Percentiles rank a stretch among this genome's conserved stretches.
phyloP scores from a whole-genome alignment of 495 filamentous ascomycete genomes.

The Glonium stellatum region DNA sequence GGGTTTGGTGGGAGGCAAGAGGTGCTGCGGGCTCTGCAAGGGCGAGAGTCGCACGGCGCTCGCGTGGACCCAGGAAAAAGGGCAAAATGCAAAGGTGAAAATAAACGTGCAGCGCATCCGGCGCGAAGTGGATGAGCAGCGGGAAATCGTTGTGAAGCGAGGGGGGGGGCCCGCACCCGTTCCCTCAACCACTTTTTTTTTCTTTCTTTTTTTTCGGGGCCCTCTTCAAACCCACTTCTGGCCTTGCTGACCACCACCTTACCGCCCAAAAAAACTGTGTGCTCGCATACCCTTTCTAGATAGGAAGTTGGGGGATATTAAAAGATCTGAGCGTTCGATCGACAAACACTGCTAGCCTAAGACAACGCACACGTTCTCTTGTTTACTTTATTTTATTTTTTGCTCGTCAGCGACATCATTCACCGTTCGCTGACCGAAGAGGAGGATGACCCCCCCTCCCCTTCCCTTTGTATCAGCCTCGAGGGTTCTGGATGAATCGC shows the following conservation, averaged over 20 bases:
- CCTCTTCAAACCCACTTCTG: too few relatives aligned
- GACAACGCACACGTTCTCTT: too few relatives aligned
- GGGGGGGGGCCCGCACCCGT: constrained; percentile 16
- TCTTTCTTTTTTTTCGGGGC: too few relatives aligned
- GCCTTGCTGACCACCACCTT: constrained; percentile 26
- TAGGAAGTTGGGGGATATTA: constrained; percentile 26
- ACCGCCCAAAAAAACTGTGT: neutral
- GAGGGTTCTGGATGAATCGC: neutral
- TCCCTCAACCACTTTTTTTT: constrained; percentile 7
- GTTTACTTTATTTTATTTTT: too few relatives aligned
- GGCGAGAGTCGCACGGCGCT: constrained; percentile 23
- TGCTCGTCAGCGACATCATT: neutral
- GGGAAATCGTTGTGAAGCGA: constrained; percentile 20
- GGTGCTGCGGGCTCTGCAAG: too few relatives aligned
- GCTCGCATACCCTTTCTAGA: too few relatives aligned
- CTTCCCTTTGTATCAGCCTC: constrained; percentile 1
- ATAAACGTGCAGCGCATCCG: constrained; percentile 31
- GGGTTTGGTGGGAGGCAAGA: too few relatives aligned
- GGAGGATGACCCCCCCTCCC: too few relatives aligned
- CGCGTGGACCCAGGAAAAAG: constrained; percentile 28
- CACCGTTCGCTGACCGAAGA: neutral
- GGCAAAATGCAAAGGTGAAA: constrained; percentile 26
- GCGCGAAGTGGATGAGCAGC: constrained; percentile 24
- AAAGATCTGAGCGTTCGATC: neutral
- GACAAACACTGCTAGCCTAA: constrained; percentile 3